Base-by-base conservation (phyloP, 1,284 basidiomycete genomes). In the Tylopilus orsonianus region DNA sequence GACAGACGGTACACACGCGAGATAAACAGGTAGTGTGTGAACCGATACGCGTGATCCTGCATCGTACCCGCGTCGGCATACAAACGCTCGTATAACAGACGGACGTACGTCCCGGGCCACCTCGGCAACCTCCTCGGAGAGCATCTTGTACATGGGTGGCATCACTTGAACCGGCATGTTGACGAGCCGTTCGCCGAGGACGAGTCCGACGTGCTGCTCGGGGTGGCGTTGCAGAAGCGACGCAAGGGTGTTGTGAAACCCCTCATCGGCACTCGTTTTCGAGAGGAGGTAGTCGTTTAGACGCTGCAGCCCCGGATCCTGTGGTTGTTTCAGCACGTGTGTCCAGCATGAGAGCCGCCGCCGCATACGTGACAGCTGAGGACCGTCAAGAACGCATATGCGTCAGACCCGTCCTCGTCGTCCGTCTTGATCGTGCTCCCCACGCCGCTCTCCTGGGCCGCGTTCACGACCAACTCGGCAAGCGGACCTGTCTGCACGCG, bases 381-480 rank as follows among this genome's bases (percentile, higher is more conserved):
- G 33, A 89, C 87, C 4, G 88, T 92, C 43, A 96, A 69, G 46
- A 93, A 72, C 1, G 90, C 90, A 62, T 86, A 93, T 14, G 93
- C 92, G 71, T 95, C 92, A 56, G 58, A 46, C 1, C 85, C 89
- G 60, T 93, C 90, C 44, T 79, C 79, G 8, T 93, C 93, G 61
- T 96, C 93, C 14, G 88, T 91, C 72, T 97, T 97, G 62, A 97
- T 85, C 1, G 90, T 93, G 24, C 88, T 89, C n/a, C 93, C 93
- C 8, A 93, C 79, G 0, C 62, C 64, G 27, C 45, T 62, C 44
- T 63, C 52, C 4, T 80, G 76, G 1, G 86, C 81, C 56, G 89
- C 85, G 1, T 74, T 71, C 16, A 93, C 70, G 14, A 96, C 81
- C 22, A 94, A 74, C 48, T 94, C 88, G 0, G 87, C 79, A 3